Base-by-base conservation (phyloP, 2,329 filamentous ascomycete species). In the Cladosporium colombiae region DNA sequence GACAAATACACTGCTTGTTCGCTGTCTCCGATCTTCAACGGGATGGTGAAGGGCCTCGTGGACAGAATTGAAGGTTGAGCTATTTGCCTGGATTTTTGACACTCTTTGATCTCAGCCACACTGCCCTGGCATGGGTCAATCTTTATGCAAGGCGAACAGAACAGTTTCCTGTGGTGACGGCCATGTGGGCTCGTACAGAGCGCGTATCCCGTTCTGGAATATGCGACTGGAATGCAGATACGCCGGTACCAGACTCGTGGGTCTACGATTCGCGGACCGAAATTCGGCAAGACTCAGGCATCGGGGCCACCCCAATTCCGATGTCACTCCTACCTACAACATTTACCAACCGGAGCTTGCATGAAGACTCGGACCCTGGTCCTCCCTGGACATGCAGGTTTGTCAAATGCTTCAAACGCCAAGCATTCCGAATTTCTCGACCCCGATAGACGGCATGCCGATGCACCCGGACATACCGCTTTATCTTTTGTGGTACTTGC, bases 1-100 rank as follows among this genome's bases (percentile, higher is more conserved):
- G 84, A 89, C 62, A 93, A 92, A 77, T 94, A 94, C 76, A 82
- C 83, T 69, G 81, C 83, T 68, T 94, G 91, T 76, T 91, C 89
- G 40, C 79, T 94, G 44, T 86, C 82, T 67, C 86, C 87, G 59
- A 80, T 93, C 10, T 93, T 94, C 74, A 81, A 84, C 70, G 82
- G 79, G 6, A 90, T 94, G 70, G 86, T 74, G 11, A 72, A 71
- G 33, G 62, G 72, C 40, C 67, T 78, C 10, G 63, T 65, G 31
- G 40, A 37, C 53, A 60, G 56, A 21, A 65, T 65, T 37, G 63
- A 65, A 23, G 52, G 62, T 37, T 64, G 35, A 57, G 61, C 18
- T 33, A 10, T 10, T 33, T 14, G 16, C 29, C 14, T 23, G 13
- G 5, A 55, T 5, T 29, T 55, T 29, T 21, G 18, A 33, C 52